Evolutionary conservation across 768 basidiomycete genomes (phyloP).

Genomic region (Auricularia cornea): DNA sequence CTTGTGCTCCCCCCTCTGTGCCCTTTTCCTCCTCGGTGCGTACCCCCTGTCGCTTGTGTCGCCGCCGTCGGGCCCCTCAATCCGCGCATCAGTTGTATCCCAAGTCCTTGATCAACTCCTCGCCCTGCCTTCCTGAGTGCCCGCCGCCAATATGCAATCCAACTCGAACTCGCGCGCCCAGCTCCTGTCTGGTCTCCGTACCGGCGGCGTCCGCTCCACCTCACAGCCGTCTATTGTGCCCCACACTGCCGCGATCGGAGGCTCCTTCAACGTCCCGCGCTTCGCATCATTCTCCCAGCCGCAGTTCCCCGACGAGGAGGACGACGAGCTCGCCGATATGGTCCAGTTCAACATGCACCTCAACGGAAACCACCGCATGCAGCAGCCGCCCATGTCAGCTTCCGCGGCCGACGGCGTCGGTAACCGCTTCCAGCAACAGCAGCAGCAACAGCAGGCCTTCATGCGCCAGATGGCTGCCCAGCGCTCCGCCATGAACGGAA

Average conservation of each 20-base stretch:
- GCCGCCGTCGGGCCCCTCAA: slow-evolving; percentile 13
- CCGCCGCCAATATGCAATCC: background rate
- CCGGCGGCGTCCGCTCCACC: slow-evolving; percentile 78
- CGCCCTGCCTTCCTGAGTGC: slow-evolving; percentile 27
- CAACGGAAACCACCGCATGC: slow-evolving; percentile 23
- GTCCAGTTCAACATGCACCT: slow-evolving; percentile 45
- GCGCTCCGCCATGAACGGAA: slow-evolving; percentile 17
- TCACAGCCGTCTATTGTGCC: slow-evolving; percentile 43
- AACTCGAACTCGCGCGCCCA: slow-evolving; percentile 48
- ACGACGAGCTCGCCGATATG: slow-evolving; percentile 52
- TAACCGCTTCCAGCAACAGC: slow-evolving; percentile 61
- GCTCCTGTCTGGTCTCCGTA: slow-evolving; percentile 81
- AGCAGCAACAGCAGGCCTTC: slow-evolving; percentile 23
- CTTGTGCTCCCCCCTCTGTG: background rate
- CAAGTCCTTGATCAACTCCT: slow-evolving; percentile 34
- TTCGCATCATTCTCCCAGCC: slow-evolving; percentile 40
- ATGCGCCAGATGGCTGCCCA: slow-evolving; percentile 9
- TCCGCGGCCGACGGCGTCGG: slow-evolving; percentile 55
- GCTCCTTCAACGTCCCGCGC: slow-evolving; percentile 56
- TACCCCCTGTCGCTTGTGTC: slow-evolving; percentile 4
- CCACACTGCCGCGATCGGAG: slow-evolving; percentile 33
- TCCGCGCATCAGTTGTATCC: slow-evolving; percentile 13
- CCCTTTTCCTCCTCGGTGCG: background rate
- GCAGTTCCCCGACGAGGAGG: slow-evolving; percentile 38
- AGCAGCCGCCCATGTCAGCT: slow-evolving; percentile 56